A percentile compares a stretch with the other conserved stretches of the same genome.
These are phyloP conservation scores for Neofusicoccum umdonicola DNA, from an alignment of 2,329 filamentous ascomycete species.

Conservation along the genomic window DNA sequence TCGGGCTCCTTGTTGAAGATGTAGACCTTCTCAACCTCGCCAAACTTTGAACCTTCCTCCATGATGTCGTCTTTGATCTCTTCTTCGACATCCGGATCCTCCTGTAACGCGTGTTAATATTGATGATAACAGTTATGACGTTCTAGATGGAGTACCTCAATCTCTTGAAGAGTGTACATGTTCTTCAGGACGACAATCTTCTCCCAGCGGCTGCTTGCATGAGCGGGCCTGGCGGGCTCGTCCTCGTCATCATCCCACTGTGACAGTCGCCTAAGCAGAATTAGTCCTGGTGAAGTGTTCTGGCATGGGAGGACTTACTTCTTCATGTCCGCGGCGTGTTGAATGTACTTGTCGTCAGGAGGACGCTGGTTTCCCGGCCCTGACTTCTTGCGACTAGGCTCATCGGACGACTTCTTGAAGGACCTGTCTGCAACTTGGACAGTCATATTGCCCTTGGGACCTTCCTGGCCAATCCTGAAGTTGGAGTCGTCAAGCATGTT, in stretches of 20 bases:
- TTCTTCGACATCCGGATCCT: background rate
- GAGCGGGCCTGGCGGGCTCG: constrained; percentile 35
- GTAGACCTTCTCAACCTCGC: constrained; percentile 85
- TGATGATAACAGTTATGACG: no score
- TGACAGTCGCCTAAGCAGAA: constrained; percentile 68
- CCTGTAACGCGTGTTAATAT: background rate
- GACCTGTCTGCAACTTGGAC: constrained; percentile 84
- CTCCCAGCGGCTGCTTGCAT: constrained; percentile 64
- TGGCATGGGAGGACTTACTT: constrained; percentile 40
- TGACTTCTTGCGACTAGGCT: no score
- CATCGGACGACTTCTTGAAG: constrained; percentile 68
- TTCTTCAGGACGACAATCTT: constrained; percentile 85
- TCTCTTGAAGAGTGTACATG: constrained; percentile 77
- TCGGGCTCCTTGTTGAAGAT: constrained; percentile 83
- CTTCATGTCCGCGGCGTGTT: constrained; percentile 85
- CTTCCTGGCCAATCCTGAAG: constrained; percentile 65
- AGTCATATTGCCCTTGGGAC: constrained; percentile 60
- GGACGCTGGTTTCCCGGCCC: no score
- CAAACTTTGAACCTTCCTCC: constrained; percentile 83
- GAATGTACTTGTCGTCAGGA: constrained; percentile 50
- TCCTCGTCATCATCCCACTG: constrained; percentile 91
- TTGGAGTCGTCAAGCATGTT: constrained; percentile 77
- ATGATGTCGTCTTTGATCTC: constrained; percentile 62
- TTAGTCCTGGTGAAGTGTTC: background rate
- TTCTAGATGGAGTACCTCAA: background rate